Evolutionary conservation across 495 filamentous ascomycete species (phyloP).

Genomic region (Penicillium maclennaniae): DNA sequence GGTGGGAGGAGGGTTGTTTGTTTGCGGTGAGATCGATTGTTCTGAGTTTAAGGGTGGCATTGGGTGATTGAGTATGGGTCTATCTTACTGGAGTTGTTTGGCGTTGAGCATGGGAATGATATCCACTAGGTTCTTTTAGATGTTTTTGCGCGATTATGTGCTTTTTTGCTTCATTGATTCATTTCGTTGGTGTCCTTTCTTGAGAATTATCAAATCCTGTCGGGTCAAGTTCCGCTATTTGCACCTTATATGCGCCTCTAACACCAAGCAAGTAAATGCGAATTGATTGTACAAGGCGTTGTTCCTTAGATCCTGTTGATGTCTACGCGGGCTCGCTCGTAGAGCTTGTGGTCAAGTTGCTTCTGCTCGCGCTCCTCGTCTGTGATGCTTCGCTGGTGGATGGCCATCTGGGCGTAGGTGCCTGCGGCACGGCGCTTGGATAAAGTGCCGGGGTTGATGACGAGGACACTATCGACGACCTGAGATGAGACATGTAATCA

Average conservation of each 20-base stretch:
- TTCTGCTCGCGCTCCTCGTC: constrained; percentile 57
- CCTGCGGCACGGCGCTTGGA: constrained; percentile 77
- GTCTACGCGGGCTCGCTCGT: constrained; percentile 79
- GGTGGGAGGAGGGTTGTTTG: constrained; percentile 35
- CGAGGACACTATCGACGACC: constrained; percentile 81
- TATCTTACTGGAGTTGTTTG: constrained; percentile 4
- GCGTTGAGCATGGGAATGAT: constrained; percentile 8
- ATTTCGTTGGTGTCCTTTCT: constrained; percentile 17
- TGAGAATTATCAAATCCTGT: not conserved
- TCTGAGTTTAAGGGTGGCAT: not conserved
- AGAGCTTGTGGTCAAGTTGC: constrained; percentile 67
- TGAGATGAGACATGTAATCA: constrained; percentile 25
- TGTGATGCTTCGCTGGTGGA: constrained; percentile 59
- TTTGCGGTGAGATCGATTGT: constrained; percentile 28
- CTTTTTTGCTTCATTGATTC: constrained; percentile 21
- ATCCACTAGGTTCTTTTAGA: constrained; percentile 5
- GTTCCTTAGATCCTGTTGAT: constrained; percentile 65
- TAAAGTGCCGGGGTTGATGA: constrained; percentile 84
- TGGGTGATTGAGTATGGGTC: not conserved
- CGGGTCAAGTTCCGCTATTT: not conserved
- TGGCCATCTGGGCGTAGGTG: constrained; percentile 71
- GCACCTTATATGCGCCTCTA: constrained; percentile 6
- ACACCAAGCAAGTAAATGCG: constrained; percentile 23
- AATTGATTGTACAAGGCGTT: constrained; percentile 22
- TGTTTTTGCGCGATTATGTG: not conserved